These are phyloP conservation scores for Fusarium hostae DNA, from an alignment of 2,329 filamentous ascomycete species.

Conservation along the genomic window DNA sequence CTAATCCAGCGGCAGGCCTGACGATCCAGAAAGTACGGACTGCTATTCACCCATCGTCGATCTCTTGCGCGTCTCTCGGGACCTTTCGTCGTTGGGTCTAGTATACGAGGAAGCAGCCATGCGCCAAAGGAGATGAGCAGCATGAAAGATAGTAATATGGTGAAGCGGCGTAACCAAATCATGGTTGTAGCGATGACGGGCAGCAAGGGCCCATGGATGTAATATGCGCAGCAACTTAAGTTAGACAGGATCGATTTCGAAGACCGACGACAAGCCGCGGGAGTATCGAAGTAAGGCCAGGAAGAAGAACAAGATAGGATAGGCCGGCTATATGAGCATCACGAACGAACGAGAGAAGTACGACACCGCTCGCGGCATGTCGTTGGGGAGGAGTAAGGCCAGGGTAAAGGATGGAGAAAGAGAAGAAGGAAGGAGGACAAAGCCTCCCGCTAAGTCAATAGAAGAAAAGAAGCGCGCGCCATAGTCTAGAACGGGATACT, in stretches of 20 bases:
- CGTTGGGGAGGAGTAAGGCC: slow-evolving; percentile 15
- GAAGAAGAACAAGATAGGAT: slow-evolving; percentile 18
- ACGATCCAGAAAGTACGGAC: slow-evolving; percentile 78
- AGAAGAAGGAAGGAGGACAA: slow-evolving; percentile 4
- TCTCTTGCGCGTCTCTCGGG: slow-evolving; percentile 72
- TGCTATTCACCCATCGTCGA: slow-evolving; percentile 74
- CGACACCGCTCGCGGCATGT: slow-evolving; percentile 45
- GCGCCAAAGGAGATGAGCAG: slow-evolving; percentile 59
- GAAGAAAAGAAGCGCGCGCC: slow-evolving; percentile 17
- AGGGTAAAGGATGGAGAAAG: slow-evolving; percentile 7
- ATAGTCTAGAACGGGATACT: not conserved
- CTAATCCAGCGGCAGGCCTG: slow-evolving; percentile 83
- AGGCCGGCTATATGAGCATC: slow-evolving; percentile 48
- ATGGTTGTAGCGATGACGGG: slow-evolving; percentile 46
- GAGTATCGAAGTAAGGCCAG: slow-evolving; percentile 14
- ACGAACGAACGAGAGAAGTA: slow-evolving; percentile 39
- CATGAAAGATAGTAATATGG: slow-evolving; percentile 54
- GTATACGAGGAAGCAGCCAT: slow-evolving; percentile 62
- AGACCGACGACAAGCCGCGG: not conserved
- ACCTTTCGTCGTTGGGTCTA: slow-evolving; percentile 72
- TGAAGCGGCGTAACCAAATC: slow-evolving; percentile 60
- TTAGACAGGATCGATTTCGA: slow-evolving; percentile 13
- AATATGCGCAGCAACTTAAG: not conserved
- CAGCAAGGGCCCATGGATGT: slow-evolving; percentile 9
- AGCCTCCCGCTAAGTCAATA: slow-evolving; percentile 7